Percentiles rank a stretch among this genome's conserved stretches.
These are phyloP conservation scores for Bacterosira constricta DNA, from an alignment of 108 stramenopile genomes.

Conservation along the genomic window DNA sequence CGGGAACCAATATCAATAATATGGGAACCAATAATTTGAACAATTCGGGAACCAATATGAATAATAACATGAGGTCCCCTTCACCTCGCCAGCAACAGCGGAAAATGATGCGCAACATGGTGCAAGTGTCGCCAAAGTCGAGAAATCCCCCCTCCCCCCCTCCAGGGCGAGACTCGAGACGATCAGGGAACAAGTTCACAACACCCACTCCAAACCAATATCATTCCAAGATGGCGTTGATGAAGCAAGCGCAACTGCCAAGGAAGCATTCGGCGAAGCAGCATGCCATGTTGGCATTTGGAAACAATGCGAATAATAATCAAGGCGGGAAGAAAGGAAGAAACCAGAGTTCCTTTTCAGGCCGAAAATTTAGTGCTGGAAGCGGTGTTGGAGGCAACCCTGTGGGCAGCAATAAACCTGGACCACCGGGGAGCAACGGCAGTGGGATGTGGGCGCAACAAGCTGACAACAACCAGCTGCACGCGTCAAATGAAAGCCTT, in stretches of 20 bases:
- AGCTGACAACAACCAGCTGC: background rate
- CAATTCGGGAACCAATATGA: background rate
- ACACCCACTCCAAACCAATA: background rate
- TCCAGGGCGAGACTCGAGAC: background rate
- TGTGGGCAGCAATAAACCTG: background rate
- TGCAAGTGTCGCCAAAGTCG: background rate
- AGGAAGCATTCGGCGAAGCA: conserved; percentile 17
- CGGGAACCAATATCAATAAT: no score
- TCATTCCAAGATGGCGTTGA: conserved; percentile 17
- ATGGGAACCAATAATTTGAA: no score
- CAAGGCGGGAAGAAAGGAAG: background rate
- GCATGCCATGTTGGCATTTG: conserved; percentile 9
- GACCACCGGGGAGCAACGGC: background rate
- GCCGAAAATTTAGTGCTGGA: no score
- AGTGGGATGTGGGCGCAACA: background rate
- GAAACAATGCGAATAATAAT: background rate
- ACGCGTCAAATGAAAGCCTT: background rate
- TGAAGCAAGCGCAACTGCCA: conserved; percentile 7
- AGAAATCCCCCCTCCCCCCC: background rate
- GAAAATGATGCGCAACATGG: background rate
- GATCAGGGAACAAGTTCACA: background rate
- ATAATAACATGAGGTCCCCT: background rate
- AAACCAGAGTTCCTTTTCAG: no score
- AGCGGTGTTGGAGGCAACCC: no score
- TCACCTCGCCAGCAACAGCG: conserved; percentile 4